Evolutionary conservation across 2,329 filamentous ascomycete species (phyloP).

Genomic region (Fusarium drepaniforme): DNA sequence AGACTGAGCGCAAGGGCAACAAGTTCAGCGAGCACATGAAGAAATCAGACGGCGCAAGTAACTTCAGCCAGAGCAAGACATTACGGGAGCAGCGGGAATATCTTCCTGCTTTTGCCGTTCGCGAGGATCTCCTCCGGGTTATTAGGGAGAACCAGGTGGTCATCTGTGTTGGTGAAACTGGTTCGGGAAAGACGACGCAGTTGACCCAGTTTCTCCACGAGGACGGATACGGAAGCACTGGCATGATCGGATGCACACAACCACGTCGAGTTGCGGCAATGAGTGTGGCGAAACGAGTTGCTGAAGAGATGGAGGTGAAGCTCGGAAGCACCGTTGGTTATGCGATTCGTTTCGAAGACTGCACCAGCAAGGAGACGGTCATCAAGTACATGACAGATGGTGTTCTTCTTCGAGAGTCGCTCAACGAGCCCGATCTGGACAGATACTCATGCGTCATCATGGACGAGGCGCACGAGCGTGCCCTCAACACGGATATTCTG

Average conservation of each 20-base stretch:
- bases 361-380: constrained; percentile 91
- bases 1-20: constrained; percentile 61
- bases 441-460: constrained; percentile 99
- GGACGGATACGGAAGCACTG: constrained; percentile 88
- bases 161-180: constrained; percentile 96
- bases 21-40: constrained; percentile 95
- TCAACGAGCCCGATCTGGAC: constrained; percentile 93
- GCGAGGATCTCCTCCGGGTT: constrained; percentile 90
- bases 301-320: constrained; percentile 97
- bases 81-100: constrained; percentile 92
- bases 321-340: constrained; percentile 92
- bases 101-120: constrained; percentile 93
- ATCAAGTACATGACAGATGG: constrained; percentile 99
- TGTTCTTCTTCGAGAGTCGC: constrained; percentile 90
- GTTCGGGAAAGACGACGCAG: constrained; percentile 97
- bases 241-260: constrained; percentile 97
- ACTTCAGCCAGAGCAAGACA: constrained; percentile 93
- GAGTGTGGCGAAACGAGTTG: constrained; percentile 98
- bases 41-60: constrained; percentile 85
- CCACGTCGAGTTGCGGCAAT: constrained; percentile 97
- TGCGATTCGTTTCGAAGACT: constrained; percentile 98
- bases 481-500: constrained; percentile 94
- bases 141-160: constrained; percentile 97
- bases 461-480: constrained; percentile 98
- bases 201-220: constrained; percentile 96